Evolutionary conservation across 2,329 filamentous ascomycete genomes (phyloP).

Genomic region (Cercospora berteroae): DNA sequence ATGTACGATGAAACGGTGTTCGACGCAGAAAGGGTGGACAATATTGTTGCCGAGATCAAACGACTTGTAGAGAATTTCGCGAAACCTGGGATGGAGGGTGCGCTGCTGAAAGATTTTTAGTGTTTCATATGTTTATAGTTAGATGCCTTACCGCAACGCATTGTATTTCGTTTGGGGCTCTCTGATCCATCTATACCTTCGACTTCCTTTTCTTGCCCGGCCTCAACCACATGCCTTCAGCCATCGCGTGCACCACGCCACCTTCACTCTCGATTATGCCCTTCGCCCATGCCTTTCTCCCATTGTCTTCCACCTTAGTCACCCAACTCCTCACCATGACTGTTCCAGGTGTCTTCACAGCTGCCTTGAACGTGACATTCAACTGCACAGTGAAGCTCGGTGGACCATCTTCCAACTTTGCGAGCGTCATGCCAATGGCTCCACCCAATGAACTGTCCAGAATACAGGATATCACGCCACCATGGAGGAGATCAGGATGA

Average conservation of each 20-base stretch:
- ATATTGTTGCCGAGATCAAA: neutral
- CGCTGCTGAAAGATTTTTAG: neutral
- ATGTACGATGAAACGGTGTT: neutral
- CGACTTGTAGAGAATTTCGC: neutral
- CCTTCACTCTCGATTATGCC: slow-evolving; percentile 25
- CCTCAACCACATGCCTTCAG: slow-evolving; percentile 28
- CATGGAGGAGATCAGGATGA: slow-evolving; percentile 25
- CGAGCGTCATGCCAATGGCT: slow-evolving; percentile 19
- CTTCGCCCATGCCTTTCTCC: slow-evolving; percentile 26
- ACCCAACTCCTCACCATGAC: slow-evolving; percentile 25
- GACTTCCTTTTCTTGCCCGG: slow-evolving; percentile 12
- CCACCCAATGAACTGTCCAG: slow-evolving; percentile 24
- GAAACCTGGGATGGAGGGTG: neutral
- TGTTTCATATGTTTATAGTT: neutral
- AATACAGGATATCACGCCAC: slow-evolving; percentile 25
- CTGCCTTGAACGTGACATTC: slow-evolving; percentile 25
- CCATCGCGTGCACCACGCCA: slow-evolving; percentile 22
- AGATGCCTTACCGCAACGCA: neutral
- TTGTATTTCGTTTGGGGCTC: neutral
- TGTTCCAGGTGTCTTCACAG: slow-evolving; percentile 24
- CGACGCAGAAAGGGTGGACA: neutral
- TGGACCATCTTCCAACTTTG: slow-evolving; percentile 7
- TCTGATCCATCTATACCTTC: neutral
- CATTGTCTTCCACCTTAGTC: slow-evolving; percentile 19
- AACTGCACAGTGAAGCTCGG: slow-evolving; percentile 28